Percentiles rank a stretch among this genome's conserved stretches.
phyloP scores from a whole-genome alignment of 2,329 filamentous ascomycete genomes.

The Aspergillus novoparasiticus region DNA sequence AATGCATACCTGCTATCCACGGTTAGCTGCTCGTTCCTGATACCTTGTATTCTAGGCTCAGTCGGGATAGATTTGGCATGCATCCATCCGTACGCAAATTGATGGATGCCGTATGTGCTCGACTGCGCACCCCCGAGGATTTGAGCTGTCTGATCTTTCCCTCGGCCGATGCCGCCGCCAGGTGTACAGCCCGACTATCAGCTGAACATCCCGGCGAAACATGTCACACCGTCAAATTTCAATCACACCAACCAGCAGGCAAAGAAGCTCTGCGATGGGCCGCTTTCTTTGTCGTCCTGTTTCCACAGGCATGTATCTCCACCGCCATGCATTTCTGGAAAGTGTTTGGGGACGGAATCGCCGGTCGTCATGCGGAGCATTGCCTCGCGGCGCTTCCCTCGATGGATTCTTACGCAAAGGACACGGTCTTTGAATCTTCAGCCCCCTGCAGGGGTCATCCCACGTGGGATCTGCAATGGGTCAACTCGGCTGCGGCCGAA shows the following conservation, averaged over 20 bases:
- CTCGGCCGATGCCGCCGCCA: constrained; percentile 2
- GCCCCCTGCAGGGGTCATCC: not conserved
- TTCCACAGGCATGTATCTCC: not conserved
- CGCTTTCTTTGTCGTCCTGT: constrained; percentile 1
- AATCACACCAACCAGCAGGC: not conserved
- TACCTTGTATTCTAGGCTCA: not conserved
- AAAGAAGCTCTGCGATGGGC: not conserved
- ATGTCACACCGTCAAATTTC: not conserved
- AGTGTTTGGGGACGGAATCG: constrained; percentile 8
- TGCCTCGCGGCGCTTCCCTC: not conserved
- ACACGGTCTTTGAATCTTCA: not conserved
- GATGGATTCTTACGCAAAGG: constrained; percentile 1
- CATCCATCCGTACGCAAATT: constrained; percentile 2
- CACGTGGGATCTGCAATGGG: not conserved
- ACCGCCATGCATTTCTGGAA: constrained; percentile 8
- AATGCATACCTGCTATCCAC: constrained; percentile 12
- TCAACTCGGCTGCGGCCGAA: constrained; percentile 1
- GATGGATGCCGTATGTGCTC: not conserved
- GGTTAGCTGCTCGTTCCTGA: not conserved
- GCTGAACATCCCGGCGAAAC: not conserved
- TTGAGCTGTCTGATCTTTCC: constrained; percentile 6
- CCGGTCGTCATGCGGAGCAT: constrained; percentile 9
- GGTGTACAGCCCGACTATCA: not conserved
- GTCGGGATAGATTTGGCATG: constrained; percentile 6
- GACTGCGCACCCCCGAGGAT: not conserved